These are phyloP conservation scores for Ophiostoma novo-ulmi DNA, from an alignment of 2,329 filamentous ascomycete genomes.

Conservation along the genomic window DNA sequence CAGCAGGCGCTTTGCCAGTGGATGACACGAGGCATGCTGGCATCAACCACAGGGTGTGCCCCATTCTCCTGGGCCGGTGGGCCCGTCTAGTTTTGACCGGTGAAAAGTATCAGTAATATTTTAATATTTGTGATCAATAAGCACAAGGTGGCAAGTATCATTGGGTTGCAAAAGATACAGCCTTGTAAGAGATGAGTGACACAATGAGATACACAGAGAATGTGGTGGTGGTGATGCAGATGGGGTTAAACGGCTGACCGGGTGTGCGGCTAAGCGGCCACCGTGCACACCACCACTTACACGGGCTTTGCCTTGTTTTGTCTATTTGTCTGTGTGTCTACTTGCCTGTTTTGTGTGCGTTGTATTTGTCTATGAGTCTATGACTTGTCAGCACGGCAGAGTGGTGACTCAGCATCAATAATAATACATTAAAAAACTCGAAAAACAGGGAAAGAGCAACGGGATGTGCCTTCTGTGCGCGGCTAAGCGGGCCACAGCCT, in stretches of 20 bases:
- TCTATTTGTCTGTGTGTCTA: background rate
- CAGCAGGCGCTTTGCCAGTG: background rate
- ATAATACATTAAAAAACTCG: background rate
- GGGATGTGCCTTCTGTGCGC: background rate
- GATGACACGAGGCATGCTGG: conserved; percentile 1
- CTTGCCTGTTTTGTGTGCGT: background rate
- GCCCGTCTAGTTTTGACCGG: conserved; percentile 1
- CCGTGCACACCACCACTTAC: background rate
- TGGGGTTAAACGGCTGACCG: conserved; percentile 14
- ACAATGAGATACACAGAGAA: background rate
- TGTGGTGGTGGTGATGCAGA: conserved; percentile 9
- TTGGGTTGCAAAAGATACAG: background rate
- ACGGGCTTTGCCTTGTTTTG: background rate
- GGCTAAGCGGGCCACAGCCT: conserved; percentile 15
- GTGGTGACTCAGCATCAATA: background rate
- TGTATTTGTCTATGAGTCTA: background rate
- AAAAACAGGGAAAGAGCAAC: background rate
- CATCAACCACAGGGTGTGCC: background rate
- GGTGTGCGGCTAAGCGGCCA: conserved; percentile 13
- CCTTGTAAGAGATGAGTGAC: background rate
- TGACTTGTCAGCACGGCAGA: background rate
- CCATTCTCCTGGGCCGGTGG: conserved; percentile 8
- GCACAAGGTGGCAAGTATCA: background rate
- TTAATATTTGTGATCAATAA: background rate
- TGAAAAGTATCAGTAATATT: background rate